A percentile compares a stretch with the other conserved stretches of the same genome.
These are phyloP conservation scores for Thielaviopsis euricoi DNA, from an alignment of 2,329 filamentous ascomycete species.

Conservation along the genomic window DNA sequence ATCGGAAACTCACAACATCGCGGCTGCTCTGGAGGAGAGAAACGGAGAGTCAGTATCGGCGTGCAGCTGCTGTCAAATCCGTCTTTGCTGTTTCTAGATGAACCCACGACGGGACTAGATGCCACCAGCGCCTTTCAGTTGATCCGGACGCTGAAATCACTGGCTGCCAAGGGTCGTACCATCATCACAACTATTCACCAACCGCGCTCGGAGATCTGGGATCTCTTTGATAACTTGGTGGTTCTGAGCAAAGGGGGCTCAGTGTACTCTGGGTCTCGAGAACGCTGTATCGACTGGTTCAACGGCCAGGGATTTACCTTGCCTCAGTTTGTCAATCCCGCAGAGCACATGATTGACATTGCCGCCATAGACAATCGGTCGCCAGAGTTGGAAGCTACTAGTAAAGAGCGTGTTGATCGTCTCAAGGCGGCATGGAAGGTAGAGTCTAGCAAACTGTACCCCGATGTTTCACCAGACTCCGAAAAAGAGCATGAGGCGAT, in stretches of 20 bases:
- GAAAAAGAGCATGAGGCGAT: neutral
- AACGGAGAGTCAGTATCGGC: slow-evolving; percentile 58
- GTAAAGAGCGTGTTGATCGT: slow-evolving; percentile 39
- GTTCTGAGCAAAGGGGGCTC: slow-evolving; percentile 51
- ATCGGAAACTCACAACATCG: slow-evolving; percentile 57
- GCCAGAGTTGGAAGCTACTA: slow-evolving; percentile 45
- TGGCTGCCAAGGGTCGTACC: slow-evolving; percentile 52
- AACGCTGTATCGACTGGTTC: slow-evolving; percentile 48
- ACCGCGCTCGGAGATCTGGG: slow-evolving; percentile 65
- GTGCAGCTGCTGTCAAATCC: slow-evolving; percentile 68
- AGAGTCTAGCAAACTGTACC: slow-evolving; percentile 14
- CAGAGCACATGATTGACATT: slow-evolving; percentile 59
- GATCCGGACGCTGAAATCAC: slow-evolving; percentile 48
- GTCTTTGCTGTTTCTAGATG: slow-evolving; percentile 61
- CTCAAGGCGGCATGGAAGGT: slow-evolving; percentile 44
- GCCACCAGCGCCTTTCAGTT: slow-evolving; percentile 63
- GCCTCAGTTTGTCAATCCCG: slow-evolving; percentile 60
- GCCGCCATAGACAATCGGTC: slow-evolving; percentile 59
- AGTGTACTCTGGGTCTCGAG: slow-evolving; percentile 47
- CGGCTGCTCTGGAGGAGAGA: slow-evolving; percentile 66
- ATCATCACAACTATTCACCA: slow-evolving; percentile 63
- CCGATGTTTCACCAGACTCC: neutral
- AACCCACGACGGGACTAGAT: slow-evolving; percentile 64
- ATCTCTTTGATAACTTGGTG: slow-evolving; percentile 55
- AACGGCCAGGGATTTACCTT: slow-evolving; percentile 40